These are phyloP conservation scores for Nadsonia starkeyi-henricii DNA, from an alignment of 1,139 yeast genomes.

Conservation along the genomic window DNA sequence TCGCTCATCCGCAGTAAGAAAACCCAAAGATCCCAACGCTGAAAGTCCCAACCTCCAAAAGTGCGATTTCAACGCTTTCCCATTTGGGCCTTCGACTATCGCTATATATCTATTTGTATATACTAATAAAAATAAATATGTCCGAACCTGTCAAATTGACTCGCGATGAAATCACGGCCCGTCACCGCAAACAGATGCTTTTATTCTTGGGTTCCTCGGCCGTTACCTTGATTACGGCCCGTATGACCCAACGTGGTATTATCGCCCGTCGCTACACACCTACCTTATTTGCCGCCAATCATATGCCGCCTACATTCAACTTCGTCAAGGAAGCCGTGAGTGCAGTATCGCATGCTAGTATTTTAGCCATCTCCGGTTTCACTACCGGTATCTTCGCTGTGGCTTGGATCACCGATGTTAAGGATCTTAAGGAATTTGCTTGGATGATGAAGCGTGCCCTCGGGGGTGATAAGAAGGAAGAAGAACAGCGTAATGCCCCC, in stretches of 20 bases:
- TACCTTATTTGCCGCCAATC: conserved; percentile 69
- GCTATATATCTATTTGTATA: too few species aligned
- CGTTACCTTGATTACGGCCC: conserved; percentile 54
- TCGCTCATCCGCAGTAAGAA: neutral
- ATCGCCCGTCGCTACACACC: conserved; percentile 57
- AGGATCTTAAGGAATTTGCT: conserved; percentile 57
- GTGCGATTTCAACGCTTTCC: too few species aligned
- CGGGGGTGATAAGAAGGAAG: conserved; percentile 57
- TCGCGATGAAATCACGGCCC: conserved; percentile 7
- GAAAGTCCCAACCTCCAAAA: neutral
- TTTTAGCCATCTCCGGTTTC: conserved; percentile 58
- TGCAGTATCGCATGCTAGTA: conserved; percentile 73
- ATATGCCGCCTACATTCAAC: conserved; percentile 69
- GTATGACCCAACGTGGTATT: conserved; percentile 65
- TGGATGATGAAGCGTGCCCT: conserved; percentile 47
- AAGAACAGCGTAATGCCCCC: conserved; percentile 34
- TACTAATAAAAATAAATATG: too few species aligned
- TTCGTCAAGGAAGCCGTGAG: conserved; percentile 74
- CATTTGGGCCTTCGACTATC: too few species aligned
- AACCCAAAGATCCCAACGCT: neutral
- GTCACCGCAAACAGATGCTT: conserved; percentile 62
- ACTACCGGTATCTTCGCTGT: conserved; percentile 63
- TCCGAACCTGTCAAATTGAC: neutral
- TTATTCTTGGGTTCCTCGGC: conserved; percentile 61
- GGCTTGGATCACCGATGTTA: conserved; percentile 68